A percentile compares a stretch with the other conserved stretches of the same genome.
These are phyloP conservation scores for Candolleomyces efflorescens DNA, from an alignment of 768 basidiomycete genomes.

Conservation along the genomic window DNA sequence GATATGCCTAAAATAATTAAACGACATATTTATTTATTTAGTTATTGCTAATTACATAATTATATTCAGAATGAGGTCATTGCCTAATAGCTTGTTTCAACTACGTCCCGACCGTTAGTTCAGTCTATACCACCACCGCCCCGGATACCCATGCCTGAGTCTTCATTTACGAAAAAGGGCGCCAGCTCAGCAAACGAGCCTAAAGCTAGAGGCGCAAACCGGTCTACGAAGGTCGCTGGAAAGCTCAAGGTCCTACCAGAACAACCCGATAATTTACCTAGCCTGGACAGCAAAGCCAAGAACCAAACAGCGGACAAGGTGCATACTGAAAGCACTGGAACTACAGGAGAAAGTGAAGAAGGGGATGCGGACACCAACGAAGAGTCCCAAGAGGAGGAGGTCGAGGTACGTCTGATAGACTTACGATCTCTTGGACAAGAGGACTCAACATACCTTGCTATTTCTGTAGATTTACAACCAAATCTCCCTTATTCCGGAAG, in stretches of 20 bases:
- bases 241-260: conserved; percentile 89
- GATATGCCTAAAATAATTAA: not conserved
- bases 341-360: conserved; percentile 65
- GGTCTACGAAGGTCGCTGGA: conserved; percentile 77
- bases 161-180: not conserved
- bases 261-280: conserved; percentile 58
- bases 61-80: not conserved
- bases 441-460: not conserved
- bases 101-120: not conserved
- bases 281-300: conserved; percentile 21
- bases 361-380: conserved; percentile 63
- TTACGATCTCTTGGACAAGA: not conserved
- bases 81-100: not conserved
- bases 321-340: conserved; percentile 44
- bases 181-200: conserved; percentile 28
- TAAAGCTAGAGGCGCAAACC: conserved; percentile 68
- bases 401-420: conserved; percentile 44
- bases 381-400: conserved; percentile 54
- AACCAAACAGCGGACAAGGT: conserved; percentile 28
- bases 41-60: not conserved
- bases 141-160: conserved; percentile 10
- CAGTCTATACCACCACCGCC: not conserved
- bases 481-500: conserved; percentile 89
- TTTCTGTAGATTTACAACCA: conserved; percentile 80
- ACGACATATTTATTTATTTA: not conserved